Percentiles rank a stretch among this genome's conserved stretches.
phyloP scores from a whole-genome alignment of 2,329 filamentous ascomycete species.

The Arthrobotrys musiformis region DNA sequence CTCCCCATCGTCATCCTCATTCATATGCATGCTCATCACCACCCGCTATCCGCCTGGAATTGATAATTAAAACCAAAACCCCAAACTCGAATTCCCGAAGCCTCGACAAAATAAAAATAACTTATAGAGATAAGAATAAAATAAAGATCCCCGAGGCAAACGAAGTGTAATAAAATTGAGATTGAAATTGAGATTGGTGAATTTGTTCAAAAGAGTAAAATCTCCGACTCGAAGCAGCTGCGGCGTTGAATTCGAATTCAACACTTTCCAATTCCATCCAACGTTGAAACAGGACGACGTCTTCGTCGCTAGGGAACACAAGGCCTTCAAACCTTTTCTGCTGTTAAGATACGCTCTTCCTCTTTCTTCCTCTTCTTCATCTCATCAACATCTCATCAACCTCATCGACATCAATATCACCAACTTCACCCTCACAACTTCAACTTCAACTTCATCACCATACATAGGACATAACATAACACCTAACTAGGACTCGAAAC shows the following conservation, averaged over 20 bases:
- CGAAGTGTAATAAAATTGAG: background rate
- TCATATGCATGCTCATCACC: background rate
- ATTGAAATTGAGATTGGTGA: background rate
- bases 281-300: slow-evolving; percentile 3
- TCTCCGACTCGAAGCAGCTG: background rate
- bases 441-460: background rate
- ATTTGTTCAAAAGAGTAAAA: too few relatives aligned
- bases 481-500: slow-evolving; percentile 5
- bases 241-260: slow-evolving; percentile 6
- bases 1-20: background rate
- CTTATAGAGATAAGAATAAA: background rate
- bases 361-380: background rate
- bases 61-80: background rate
- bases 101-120: background rate
- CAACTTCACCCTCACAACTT: too few relatives aligned
- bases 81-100: background rate
- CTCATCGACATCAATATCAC: too few relatives aligned
- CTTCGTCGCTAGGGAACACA: background rate
- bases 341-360: too few relatives aligned
- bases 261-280: slow-evolving; percentile 59
- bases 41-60: slow-evolving; percentile 13
- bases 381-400: background rate
- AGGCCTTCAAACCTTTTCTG: too few relatives aligned
- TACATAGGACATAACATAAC: too few relatives aligned
- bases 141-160: background rate